phyloP scores from a whole-genome alignment of 2,329 filamentous ascomycete species.

The Phaeosphaeriaceae sp. region DNA sequence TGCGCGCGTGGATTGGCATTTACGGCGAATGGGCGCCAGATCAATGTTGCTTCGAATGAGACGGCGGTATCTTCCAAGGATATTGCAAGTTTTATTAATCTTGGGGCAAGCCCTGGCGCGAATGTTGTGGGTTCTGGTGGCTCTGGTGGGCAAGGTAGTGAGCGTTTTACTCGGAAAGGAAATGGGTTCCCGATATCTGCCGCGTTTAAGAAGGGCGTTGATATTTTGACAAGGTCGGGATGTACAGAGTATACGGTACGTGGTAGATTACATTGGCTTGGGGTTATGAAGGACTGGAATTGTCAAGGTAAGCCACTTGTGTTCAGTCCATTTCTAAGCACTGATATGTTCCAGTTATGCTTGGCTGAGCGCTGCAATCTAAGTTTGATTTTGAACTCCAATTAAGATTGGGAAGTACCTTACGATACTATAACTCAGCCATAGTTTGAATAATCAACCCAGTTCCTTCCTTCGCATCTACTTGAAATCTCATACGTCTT shows the following conservation, averaged over 20 bases:
- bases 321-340: not conserved
- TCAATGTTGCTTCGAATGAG: slow-evolving; percentile 4
- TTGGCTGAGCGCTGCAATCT: too few species aligned
- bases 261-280: slow-evolving; percentile 69
- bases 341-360: too few species aligned
- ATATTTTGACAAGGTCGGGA: slow-evolving; percentile 50
- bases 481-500: too few species aligned
- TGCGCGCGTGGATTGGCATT: slow-evolving; percentile 28
- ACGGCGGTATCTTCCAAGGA: slow-evolving; percentile 7
- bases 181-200: slow-evolving; percentile 38
- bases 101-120: slow-evolving; percentile 12
- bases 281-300: slow-evolving; percentile 71
- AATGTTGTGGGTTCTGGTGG: too few species aligned
- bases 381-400: too few species aligned
- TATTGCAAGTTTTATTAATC: slow-evolving; percentile 13
- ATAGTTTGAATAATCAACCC: too few species aligned
- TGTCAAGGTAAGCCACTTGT: slow-evolving; percentile 67
- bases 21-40: slow-evolving; percentile 6
- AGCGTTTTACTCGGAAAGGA: slow-evolving; percentile 6
- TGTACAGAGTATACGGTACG: slow-evolving; percentile 67
- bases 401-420: not conserved
- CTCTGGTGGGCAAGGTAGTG: not conserved
- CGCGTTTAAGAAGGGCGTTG: slow-evolving; percentile 42
- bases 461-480: too few species aligned
- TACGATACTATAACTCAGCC: too few species aligned